A percentile compares a stretch with the other conserved stretches of the same genome.
phyloP scores from a whole-genome alignment of 2,329 filamentous ascomycete genomes.

The Lecanicillium sp. region DNA sequence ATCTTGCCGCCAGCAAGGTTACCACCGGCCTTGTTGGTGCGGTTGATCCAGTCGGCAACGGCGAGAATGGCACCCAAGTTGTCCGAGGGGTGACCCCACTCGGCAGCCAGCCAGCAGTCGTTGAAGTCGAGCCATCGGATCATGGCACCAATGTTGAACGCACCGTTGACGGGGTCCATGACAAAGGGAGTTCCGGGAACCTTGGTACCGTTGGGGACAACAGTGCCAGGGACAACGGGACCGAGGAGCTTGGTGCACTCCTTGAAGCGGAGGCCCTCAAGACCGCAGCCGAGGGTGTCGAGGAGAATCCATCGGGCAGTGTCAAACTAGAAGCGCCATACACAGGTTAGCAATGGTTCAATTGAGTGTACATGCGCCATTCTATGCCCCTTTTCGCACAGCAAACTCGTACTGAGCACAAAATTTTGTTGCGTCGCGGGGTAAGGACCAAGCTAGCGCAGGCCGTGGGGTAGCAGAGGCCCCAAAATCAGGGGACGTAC shows the following conservation, averaged over 20 bases:
- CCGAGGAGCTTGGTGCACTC: conserved; percentile 94
- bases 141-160: conserved; percentile 98
- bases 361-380: too few species aligned
- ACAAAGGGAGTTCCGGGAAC: conserved; percentile 90
- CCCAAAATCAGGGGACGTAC: conserved; percentile 45
- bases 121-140: conserved; percentile 99
- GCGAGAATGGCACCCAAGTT: conserved; percentile 95
- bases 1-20: conserved; percentile 84
- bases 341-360: neutral
- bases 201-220: conserved; percentile 84
- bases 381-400: too few species aligned
- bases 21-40: conserved; percentile 67
- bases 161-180: conserved; percentile 89
- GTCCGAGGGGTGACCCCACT: conserved; percentile 98
- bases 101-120: conserved; percentile 97
- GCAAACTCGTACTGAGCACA: too few species aligned
- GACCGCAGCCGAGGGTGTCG: conserved; percentile 92
- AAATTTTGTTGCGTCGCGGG: too few species aligned
- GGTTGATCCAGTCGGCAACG: conserved; percentile 94
- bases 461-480: conserved; percentile 8
- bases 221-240: conserved; percentile 80
- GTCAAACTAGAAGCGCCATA: conserved; percentile 56
- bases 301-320: conserved; percentile 95
- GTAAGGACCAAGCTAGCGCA: conserved; percentile 8
- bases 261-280: conserved; percentile 91